phyloP scores from a whole-genome alignment of 805 yeast species.

The Yamadazyma sp. region DNA sequence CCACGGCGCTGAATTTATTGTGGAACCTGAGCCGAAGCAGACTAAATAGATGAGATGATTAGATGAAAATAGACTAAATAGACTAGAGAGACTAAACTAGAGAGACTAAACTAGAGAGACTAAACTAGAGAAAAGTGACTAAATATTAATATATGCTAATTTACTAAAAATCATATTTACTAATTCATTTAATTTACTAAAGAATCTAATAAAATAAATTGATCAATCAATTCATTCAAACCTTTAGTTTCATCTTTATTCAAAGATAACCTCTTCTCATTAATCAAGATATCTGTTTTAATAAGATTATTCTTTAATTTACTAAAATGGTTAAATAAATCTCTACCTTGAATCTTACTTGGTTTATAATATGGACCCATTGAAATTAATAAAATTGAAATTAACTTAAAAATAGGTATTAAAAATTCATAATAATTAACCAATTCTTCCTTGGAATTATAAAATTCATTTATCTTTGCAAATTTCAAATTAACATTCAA shows the following conservation, averaged over 20 bases:
- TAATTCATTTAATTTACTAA: constrained; percentile 21
- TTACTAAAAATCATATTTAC: not conserved
- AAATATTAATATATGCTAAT: not conserved
- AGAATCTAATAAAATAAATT: constrained; percentile 53
- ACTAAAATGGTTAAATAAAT: constrained; percentile 49
- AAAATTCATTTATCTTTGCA: constrained; percentile 16
- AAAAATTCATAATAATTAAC: constrained; percentile 55
- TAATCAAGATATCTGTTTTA: constrained; percentile 51
- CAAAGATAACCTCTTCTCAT: constrained; percentile 21
- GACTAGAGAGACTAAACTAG: no score
- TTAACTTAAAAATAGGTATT: constrained; percentile 70
- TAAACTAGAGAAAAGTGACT: no score
- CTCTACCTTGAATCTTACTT: constrained; percentile 51
- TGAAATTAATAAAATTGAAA: constrained; percentile 64
- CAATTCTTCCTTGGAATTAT: constrained; percentile 29
- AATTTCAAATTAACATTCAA: constrained; percentile 57
- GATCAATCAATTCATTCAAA: constrained; percentile 50
- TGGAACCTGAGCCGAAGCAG: no score
- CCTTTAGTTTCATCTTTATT: constrained; percentile 32
- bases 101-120: no score
- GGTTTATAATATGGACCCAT: constrained; percentile 73
- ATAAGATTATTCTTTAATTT: constrained; percentile 59
- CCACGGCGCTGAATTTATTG: constrained; percentile 67
- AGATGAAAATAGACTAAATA: no score
- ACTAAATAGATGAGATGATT: no score